Conservation (phyloP, 129 eudicot genomes). For the Daucus carota region DNA sequence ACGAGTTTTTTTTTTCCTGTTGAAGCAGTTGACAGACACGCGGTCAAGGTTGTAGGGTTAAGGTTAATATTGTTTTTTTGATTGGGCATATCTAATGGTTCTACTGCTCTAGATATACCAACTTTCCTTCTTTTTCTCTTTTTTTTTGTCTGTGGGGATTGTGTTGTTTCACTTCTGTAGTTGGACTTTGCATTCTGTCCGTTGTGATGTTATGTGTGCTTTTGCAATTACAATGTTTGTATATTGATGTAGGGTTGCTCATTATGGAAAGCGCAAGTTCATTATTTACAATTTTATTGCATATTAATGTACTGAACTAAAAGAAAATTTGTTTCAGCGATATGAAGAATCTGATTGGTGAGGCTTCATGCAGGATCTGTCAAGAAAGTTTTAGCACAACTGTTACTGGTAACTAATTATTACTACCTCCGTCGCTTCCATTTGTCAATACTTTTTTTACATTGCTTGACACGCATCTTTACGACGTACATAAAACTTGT, state of each 20-base stretch:
- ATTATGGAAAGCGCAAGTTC: not conserved
- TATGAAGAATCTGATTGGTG: conserved; percentile 59
- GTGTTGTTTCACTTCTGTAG: not conserved
- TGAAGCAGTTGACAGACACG: not conserved
- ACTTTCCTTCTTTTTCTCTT: too few relatives aligned
- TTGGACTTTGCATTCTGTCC: not conserved
- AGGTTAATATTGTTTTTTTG: not conserved
- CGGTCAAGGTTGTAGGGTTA: not conserved
- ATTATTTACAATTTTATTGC: not conserved
- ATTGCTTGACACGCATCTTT: too few relatives aligned
- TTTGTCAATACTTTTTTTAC: too few relatives aligned
- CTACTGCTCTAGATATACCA: not conserved
- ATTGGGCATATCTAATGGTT: not conserved
- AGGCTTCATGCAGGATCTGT: conserved; percentile 54
- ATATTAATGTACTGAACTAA: not conserved
- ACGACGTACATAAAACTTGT: too few relatives aligned
- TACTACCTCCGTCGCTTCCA: too few relatives aligned
- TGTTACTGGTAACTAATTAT: conserved; percentile 30
- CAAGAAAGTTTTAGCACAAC: conserved; percentile 56
- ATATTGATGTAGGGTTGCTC: not conserved
- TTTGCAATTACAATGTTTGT: not conserved
- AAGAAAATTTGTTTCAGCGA: conserved; percentile 30
- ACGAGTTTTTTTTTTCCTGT: not conserved
- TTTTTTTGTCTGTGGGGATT: not conserved
- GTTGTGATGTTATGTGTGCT: not conserved